Evolutionary conservation across 306 rosid species (phyloP), one percentile per base, ranked within the genome.

Genomic region (Prunus armeniaca): DNA sequence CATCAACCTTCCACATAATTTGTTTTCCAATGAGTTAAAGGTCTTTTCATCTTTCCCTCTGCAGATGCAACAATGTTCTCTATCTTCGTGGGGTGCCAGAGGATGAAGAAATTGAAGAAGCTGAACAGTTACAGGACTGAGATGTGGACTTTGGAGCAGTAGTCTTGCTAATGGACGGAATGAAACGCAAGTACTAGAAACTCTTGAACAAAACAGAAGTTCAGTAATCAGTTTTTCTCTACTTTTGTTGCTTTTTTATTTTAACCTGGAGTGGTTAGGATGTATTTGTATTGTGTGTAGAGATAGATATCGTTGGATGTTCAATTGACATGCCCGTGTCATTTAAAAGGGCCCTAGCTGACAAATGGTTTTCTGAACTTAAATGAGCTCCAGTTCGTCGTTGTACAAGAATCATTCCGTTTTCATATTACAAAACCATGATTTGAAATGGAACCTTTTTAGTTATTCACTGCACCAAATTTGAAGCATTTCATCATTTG

Each of bases 11-110:
- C n/a, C 45, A 30, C 67, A 62, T 28, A 17, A 28, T 28, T 62
- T 15, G 20, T 51, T 27, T 17, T 32, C 15, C 12, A 60, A 15
- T 1, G 14, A 46, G 49, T 46, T 46, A 3, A 25, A 54, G 30
- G 22, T 27, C 24, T 79, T 41, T 45, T 77, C 50, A 20, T 70
- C 56, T 72, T 72, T 80, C 78, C 28, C 12, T 65, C 64, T 69
- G 63, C 88, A 94, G 98, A 81, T 94, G 98, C 74, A 94, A 94
- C 90, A 94, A 94, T 73, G 98, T 94, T 80, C 94, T 94, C 45
- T 94, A 94, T 77, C 96, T 94, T 78, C 98, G 96, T 1, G 98
- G 98, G 56, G 97, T 90, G 18, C 96, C 97, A 6, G 98, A 91
- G 85, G 98, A 91, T 78, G 97, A 94, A 82, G 98, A 93, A 80